phyloP scores from a whole-genome alignment of 1,284 basidiomycete species.

The Irpex sp. region DNA sequence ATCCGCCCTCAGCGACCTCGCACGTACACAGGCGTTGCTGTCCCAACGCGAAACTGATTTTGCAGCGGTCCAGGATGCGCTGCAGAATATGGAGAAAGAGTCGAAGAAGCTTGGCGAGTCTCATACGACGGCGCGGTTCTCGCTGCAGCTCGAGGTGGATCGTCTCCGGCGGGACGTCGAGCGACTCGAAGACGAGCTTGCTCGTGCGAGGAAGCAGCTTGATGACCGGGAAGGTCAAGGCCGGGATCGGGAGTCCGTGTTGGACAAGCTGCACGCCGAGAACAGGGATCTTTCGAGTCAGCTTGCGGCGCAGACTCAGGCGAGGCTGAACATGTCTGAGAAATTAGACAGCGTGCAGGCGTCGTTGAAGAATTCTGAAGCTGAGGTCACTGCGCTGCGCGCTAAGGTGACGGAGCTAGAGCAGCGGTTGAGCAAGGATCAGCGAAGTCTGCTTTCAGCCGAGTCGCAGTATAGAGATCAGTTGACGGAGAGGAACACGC shows the following conservation, averaged over 20 bases:
- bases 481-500: constrained; percentile 87
- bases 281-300: constrained; percentile 76
- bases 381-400: constrained; percentile 56
- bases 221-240: constrained; percentile 61
- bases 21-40: constrained; percentile 57
- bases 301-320: constrained; percentile 81
- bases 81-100: constrained; percentile 64
- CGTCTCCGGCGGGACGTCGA: constrained; percentile 83
- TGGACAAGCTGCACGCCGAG: constrained; percentile 75
- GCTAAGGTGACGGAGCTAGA: constrained; percentile 74
- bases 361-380: constrained; percentile 59
- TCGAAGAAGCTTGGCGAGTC: constrained; percentile 76
- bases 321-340: constrained; percentile 78
- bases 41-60: constrained; percentile 73
- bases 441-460: constrained; percentile 65
- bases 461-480: constrained; percentile 88
- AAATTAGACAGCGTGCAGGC: constrained; percentile 75
- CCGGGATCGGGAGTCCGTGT: constrained; percentile 63
- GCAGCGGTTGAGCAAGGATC: constrained; percentile 79
- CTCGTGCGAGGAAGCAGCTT: constrained; percentile 70
- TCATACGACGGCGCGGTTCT: constrained; percentile 80
- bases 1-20: constrained; percentile 56
- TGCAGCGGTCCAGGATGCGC: constrained; percentile 66
- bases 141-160: constrained; percentile 89
- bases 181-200: constrained; percentile 77